These are phyloP conservation scores for Kalmusia sp. DNA, from an alignment of 2,329 filamentous ascomycete species.

Conservation along the genomic window DNA sequence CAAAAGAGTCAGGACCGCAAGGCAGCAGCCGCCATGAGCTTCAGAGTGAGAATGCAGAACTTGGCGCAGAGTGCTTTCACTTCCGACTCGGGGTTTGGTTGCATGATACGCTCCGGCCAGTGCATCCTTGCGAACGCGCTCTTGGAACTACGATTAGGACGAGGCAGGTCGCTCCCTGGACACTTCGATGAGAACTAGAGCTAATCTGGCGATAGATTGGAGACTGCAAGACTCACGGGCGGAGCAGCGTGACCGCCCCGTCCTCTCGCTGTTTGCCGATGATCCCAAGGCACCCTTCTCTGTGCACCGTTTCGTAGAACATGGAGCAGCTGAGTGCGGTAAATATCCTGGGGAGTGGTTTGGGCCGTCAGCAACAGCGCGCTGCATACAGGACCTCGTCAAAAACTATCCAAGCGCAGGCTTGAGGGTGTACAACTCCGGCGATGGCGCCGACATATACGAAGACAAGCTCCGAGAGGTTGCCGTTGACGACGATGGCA, in stretches of 20 bases:
- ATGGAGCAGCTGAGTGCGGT: slow-evolving; percentile 85
- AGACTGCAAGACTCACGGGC: slow-evolving; percentile 64
- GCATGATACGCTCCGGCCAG: slow-evolving; percentile 97
- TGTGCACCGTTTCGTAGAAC: slow-evolving; percentile 90
- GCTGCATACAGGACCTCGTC: slow-evolving; percentile 86
- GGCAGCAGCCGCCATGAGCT: slow-evolving; percentile 74
- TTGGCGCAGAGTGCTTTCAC: slow-evolving; percentile 86
- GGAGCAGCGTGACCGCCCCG: slow-evolving; percentile 67
- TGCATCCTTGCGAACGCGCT: slow-evolving; percentile 89
- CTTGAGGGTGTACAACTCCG: slow-evolving; percentile 85
- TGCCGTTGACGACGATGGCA: slow-evolving; percentile 70
- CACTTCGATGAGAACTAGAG: too few relatives aligned
- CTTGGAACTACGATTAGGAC: slow-evolving; percentile 73
- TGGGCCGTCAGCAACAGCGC: slow-evolving; percentile 92
- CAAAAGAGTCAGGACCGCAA: slow-evolving; percentile 77
- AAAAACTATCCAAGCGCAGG: slow-evolving; percentile 67
- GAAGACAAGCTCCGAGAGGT: slow-evolving; percentile 84
- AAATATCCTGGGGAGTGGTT: slow-evolving; percentile 99
- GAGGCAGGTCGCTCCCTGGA: slow-evolving; percentile 62
- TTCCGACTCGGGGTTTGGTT: slow-evolving; percentile 96
- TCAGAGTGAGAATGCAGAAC: slow-evolving; percentile 83
- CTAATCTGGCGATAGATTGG: slow-evolving; percentile 66
- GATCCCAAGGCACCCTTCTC: slow-evolving; percentile 87
- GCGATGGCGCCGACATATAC: slow-evolving; percentile 90
- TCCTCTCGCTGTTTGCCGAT: slow-evolving; percentile 87